Conservation (phyloP, 768 basidiomycete genomes). For the Macrolepiota fuliginosa region DNA sequence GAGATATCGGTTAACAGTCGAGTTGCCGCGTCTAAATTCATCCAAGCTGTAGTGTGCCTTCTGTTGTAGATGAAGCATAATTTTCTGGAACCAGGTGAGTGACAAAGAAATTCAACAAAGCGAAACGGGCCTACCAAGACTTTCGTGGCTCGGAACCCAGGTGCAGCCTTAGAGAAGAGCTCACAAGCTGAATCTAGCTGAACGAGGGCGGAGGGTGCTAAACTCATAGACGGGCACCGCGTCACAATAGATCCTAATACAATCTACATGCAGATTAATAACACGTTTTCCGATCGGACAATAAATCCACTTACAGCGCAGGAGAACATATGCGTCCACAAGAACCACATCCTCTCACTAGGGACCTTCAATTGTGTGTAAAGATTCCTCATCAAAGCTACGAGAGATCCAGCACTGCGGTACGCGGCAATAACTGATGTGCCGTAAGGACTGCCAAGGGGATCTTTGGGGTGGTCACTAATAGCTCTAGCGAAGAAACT, state of each 20-base stretch:
- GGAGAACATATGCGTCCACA: conserved; percentile 64
- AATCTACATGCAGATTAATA: conserved; percentile 39
- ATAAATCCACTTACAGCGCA: conserved; percentile 48
- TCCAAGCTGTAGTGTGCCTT: conserved; percentile 66
- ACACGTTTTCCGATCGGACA: conserved; percentile 4
- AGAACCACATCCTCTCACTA: conserved; percentile 64
- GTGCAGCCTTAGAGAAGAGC: conserved; percentile 67
- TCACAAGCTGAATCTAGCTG: conserved; percentile 77
- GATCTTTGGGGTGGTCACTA: conserved; percentile 72
- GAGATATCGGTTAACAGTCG: conserved; percentile 37
- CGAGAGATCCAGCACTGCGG: conserved; percentile 67
- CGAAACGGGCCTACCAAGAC: conserved; percentile 49
- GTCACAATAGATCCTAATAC: conserved; percentile 75
- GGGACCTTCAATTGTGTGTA: conserved; percentile 62
- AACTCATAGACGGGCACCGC: conserved; percentile 74
- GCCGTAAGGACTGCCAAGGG: conserved; percentile 68
- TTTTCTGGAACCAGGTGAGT: conserved; percentile 37
- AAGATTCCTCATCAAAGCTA: conserved; percentile 68
- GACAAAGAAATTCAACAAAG: not conserved
- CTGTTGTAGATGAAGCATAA: conserved; percentile 62
- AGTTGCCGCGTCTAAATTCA: conserved; percentile 60
- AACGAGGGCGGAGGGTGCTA: conserved; percentile 70
- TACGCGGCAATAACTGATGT: conserved; percentile 75
- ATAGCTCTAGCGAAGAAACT: conserved; percentile 74
- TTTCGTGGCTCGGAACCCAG: conserved; percentile 59